Base-by-base conservation (phyloP, 352 stramenopile genomes). In the Globisporangium orthogonon region DNA sequence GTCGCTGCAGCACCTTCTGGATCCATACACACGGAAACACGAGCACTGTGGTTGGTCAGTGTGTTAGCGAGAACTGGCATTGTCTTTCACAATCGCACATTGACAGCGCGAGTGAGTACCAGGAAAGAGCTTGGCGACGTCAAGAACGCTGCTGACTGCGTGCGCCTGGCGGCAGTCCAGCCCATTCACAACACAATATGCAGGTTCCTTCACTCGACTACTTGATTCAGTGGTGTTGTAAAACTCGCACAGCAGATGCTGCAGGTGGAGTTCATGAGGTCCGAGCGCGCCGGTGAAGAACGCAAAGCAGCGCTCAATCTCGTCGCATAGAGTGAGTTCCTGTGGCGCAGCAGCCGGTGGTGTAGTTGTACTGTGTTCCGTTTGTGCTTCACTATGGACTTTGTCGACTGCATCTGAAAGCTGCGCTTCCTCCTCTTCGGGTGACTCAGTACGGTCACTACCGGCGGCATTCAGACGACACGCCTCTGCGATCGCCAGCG, bases 1-100 rank as follows among this genome's bases (percentile, higher is more conserved):
- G 74, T 35, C 58, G 56, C 55, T 65, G 64, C 10, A 89, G 67
- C 7, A 89, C 74, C 13, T 63, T 73, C 31, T 83, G 78, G 7
- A 58, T 35, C 78, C 78, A 89, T 17, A 85, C 60, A 31, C 71
- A 82, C n/a, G 78, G 76, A 47, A 85, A 87, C 1, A 87, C 46
- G 14, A 89, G 59, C 44, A 83, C 78, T 89, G 54, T 37, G 31
- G 23, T 64, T 35, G 23, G 53, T 2, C 39, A 4, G 6, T n/a
- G 40, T 31, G 28, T 56, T 28, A 61, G 35, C 7, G 6, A 58
- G 11, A n/a, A 29, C 7, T 48, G 29, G 18, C 49, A 2, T 4
- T 10, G 6, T 17, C 23, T 30, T 29, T 44, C 13, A 61, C 30
- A 46, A 53, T 7, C 39, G n/a, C 2, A 47, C 5, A 11, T 2